Percentiles rank a stretch among this genome's conserved stretches.
phyloP scores from a whole-genome alignment of 768 basidiomycete genomes.

The Mycena pura region DNA sequence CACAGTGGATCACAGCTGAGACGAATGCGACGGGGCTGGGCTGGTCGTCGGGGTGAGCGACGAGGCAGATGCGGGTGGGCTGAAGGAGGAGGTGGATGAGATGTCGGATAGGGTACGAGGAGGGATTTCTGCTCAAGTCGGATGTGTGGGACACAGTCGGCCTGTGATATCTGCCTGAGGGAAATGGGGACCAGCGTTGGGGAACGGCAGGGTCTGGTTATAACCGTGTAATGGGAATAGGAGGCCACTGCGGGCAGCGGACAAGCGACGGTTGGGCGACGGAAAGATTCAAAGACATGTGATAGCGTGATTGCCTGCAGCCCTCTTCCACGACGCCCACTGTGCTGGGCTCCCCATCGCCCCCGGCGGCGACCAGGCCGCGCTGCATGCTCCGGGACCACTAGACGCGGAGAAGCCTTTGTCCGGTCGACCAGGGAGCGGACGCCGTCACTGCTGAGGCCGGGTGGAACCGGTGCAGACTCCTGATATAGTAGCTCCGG shows the following conservation, averaged over 20 bases:
- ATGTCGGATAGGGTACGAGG: conserved; percentile 48
- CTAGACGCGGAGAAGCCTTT: neutral
- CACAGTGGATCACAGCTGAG: conserved; percentile 47
- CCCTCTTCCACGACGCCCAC: neutral
- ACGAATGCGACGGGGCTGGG: conserved; percentile 48
- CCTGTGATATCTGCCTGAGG: too few relatives aligned
- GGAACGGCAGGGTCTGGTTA: too few relatives aligned
- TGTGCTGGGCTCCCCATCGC: neutral
- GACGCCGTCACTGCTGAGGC: too few relatives aligned
- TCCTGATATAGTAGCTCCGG: conserved; percentile 29
- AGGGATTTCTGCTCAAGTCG: too few relatives aligned
- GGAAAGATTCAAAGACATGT: too few relatives aligned
- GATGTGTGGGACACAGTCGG: too few relatives aligned
- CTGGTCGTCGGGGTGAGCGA: conserved; percentile 43
- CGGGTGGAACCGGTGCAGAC: conserved; percentile 20
- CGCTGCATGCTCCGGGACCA: neutral
- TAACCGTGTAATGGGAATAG: too few relatives aligned
- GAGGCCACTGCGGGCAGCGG: too few relatives aligned
- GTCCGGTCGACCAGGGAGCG: conserved; percentile 9
- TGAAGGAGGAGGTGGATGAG: conserved; percentile 54
- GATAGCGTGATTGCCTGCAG: neutral
- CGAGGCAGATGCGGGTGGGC: conserved; percentile 47
- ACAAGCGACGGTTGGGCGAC: too few relatives aligned
- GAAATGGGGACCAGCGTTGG: too few relatives aligned
- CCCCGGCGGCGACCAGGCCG: conserved; percentile 3